Conservation (phyloP, 2,329 filamentous ascomycete genomes). For the Pyricularia sp. region DNA sequence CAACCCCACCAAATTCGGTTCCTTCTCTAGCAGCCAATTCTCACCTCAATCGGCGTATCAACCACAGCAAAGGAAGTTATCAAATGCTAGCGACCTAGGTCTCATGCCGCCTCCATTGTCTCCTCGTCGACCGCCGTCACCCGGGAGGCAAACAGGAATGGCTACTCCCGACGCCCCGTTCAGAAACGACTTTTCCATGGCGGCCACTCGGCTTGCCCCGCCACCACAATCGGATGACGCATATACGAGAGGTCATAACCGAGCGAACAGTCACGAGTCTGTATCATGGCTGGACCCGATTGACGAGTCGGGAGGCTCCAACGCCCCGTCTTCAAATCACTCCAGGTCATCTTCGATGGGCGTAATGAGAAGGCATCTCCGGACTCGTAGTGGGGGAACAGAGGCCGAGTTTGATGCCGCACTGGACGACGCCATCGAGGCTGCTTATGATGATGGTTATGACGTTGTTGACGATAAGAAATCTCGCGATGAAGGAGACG, state of each 20-base stretch:
- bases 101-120: slow-evolving; percentile 61
- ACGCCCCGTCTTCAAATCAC: slow-evolving; percentile 65
- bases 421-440: slow-evolving; percentile 89
- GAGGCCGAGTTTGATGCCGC: slow-evolving; percentile 92
- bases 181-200: slow-evolving; percentile 12
- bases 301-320: slow-evolving; percentile 76
- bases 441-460: slow-evolving; percentile 86
- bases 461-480: slow-evolving; percentile 33
- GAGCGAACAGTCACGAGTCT: slow-evolving; percentile 65
- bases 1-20: slow-evolving; percentile 17
- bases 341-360: slow-evolving; percentile 67
- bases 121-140: slow-evolving; percentile 48
- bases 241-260: slow-evolving; percentile 28
- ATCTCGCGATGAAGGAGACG: slow-evolving; percentile 24
- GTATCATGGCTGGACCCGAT: slow-evolving; percentile 94
- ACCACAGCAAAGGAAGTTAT: slow-evolving; percentile 32
- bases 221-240: not conserved
- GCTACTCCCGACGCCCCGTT: not conserved
- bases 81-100: slow-evolving; percentile 13
- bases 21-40: slow-evolving; percentile 20
- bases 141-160: slow-evolving; percentile 15
- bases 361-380: slow-evolving; percentile 60
- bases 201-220: slow-evolving; percentile 7
- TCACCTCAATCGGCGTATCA: slow-evolving; percentile 46
- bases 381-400: slow-evolving; percentile 59